phyloP scores from a whole-genome alignment of 495 filamentous ascomycete species.

The Talaromyces liani region DNA sequence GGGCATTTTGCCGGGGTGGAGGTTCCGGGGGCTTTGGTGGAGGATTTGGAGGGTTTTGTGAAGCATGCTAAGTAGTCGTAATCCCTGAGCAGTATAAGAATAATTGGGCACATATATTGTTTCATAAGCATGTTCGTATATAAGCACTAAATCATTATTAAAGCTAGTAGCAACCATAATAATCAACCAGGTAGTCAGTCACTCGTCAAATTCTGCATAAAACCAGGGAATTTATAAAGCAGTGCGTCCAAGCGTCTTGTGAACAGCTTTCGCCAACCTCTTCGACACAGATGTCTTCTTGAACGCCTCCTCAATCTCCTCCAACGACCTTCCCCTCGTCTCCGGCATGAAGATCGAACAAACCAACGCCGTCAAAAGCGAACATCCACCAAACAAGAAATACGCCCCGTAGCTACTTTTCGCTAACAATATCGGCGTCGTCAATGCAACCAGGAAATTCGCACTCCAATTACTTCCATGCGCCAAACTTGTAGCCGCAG shows the following conservation, averaged over 20 bases:
- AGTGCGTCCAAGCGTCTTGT: neutral
- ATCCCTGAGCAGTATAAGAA: neutral
- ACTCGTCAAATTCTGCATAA: neutral
- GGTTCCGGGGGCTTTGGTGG: neutral
- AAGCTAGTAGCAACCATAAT: too few relatives aligned
- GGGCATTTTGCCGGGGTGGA: slow-evolving; percentile 9
- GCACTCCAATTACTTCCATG: slow-evolving; percentile 44
- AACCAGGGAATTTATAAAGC: neutral
- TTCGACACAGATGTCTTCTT: slow-evolving; percentile 10
- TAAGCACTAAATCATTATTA: neutral
- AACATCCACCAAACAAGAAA: slow-evolving; percentile 50
- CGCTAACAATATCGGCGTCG: slow-evolving; percentile 54
- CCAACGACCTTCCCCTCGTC: slow-evolving; percentile 47
- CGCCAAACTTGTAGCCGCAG: slow-evolving; percentile 38
- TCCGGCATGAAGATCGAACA: slow-evolving; percentile 53
- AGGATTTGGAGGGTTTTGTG: slow-evolving; percentile 4
- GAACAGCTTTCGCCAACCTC: neutral
- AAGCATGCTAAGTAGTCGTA: neutral
- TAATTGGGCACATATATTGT: too few relatives aligned
- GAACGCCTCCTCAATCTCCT: slow-evolving; percentile 52
- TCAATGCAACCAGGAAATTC: slow-evolving; percentile 60
- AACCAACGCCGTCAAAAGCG: slow-evolving; percentile 40
- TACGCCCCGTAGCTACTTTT: slow-evolving; percentile 50
- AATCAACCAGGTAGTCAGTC: neutral
- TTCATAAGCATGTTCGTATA: neutral